phyloP scores from a whole-genome alignment of 1,284 basidiomycete species.

The Ceratobasidium sp. region DNA sequence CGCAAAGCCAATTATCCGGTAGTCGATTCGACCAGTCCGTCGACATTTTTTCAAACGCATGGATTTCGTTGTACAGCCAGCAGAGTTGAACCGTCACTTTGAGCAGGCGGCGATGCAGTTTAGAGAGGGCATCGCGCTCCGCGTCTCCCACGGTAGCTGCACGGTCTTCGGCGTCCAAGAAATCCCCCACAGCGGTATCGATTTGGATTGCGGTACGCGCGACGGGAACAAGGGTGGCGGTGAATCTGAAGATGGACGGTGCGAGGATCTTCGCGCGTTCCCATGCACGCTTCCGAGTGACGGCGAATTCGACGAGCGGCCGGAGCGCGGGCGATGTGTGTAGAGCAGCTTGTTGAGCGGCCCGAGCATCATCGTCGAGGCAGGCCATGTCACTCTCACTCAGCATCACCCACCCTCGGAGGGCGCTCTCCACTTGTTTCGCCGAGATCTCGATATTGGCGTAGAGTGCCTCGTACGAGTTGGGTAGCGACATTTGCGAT shows the following conservation, averaged over 20 bases:
- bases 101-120: neutral
- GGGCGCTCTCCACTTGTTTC: neutral
- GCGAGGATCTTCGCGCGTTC: neutral
- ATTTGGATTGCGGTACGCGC: neutral
- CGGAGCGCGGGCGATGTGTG: neutral
- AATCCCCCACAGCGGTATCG: neutral
- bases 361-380: too few relatives aligned
- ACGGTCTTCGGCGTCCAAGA: neutral
- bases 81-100: neutral
- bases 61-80: conserved; percentile 1
- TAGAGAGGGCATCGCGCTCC: neutral
- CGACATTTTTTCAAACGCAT: neutral
- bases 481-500: neutral
- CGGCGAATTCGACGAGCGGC: neutral
- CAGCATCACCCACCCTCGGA: too few relatives aligned
- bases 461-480: neutral
- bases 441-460: neutral
- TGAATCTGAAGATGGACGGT: neutral
- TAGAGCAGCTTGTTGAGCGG: neutral
- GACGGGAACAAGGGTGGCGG: neutral
- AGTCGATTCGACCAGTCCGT: neutral
- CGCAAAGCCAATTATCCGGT: neutral
- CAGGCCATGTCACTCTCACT: too few relatives aligned
- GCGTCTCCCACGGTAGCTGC: neutral
- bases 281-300: neutral